Percentiles rank a stretch among this genome's conserved stretches.
Conservation (phyloP, 2,329 filamentous ascomycete genomes). For the Pyrenophora seminiperda region DNA sequence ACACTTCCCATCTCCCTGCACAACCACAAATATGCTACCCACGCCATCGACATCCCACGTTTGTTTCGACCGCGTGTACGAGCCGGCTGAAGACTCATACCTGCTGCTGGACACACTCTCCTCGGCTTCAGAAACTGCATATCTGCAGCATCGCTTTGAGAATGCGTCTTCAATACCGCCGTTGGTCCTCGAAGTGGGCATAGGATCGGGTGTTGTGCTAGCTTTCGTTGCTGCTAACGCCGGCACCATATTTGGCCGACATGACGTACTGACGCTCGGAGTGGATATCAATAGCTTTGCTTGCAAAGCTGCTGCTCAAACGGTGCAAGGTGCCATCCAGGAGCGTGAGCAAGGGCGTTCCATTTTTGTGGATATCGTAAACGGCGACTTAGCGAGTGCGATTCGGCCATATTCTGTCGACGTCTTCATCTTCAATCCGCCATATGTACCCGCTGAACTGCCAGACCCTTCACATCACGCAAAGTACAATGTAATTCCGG, state of each 20-base stretch:
- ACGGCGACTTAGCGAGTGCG: conserved; percentile 70
- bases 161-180: conserved; percentile 38
- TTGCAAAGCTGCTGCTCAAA: conserved; percentile 74
- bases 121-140: conserved; percentile 68
- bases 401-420: conserved; percentile 69
- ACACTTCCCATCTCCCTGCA: conserved; percentile 18
- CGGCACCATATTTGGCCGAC: conserved; percentile 70
- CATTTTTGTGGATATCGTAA: conserved; percentile 68
- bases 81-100: conserved; percentile 95
- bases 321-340: conserved; percentile 61
- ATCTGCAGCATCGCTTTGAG: conserved; percentile 69
- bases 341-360: conserved; percentile 33
- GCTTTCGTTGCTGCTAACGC: conserved; percentile 84
- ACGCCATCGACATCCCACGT: conserved; percentile 94
- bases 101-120: conserved; percentile 91
- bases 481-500: conserved; percentile 34
- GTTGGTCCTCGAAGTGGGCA: conserved; percentile 82
- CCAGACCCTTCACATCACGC: conserved; percentile 59
- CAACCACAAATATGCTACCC: conserved; percentile 70
- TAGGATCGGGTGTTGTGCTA: conserved; percentile 92
- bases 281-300: conserved; percentile 87
- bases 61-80: conserved; percentile 85
- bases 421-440: conserved; percentile 93
- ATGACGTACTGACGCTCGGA: conserved; percentile 71
- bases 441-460: conserved; percentile 87